Evolutionary conservation across 75 land plant species (phyloP), one percentile per base, ranked within the genome.

Genomic region (Pinus albicaulis): DNA sequence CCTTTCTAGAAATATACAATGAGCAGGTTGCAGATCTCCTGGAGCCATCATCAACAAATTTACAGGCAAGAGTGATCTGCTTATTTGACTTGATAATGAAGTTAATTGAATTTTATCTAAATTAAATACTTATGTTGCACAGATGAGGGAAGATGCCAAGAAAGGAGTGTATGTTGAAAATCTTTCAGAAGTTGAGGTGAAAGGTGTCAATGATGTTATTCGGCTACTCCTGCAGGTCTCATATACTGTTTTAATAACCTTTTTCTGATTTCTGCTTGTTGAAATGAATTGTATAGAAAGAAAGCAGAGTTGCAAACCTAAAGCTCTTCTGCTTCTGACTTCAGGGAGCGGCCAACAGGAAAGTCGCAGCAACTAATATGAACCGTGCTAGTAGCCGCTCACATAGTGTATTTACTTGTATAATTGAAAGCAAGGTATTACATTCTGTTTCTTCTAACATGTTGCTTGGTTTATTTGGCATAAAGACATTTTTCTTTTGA

Each of bases 361-460:
- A 92, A 80, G 99, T 96, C 13, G 98, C 99, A 62, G 84, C 98
- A 34, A 96, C 99, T 24, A 96, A 94, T 76, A 96, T 96, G 99
- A 96, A 96, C 70, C 85, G 84, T 72, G 98, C 97, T 66, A 94
- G 98, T 74, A 96, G 99, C 79, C 95, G 99, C 61, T 96, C 99
- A 48, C 99, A 96, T 68, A 94, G 99, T 86, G 98, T 96, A 19
- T 96, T 96, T 74, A 96, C 99, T 19, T 96, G 99, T 74, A 77
- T 85, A 31, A 86, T 96, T 61, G 99, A 96, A 77, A 96, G 99
- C 83, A 94, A 90, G 91, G 99, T 94, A 41, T 3, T 65, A 2
- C 11, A 10, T 48, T 48, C 52, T 44, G 10, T 44, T 44, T 44
- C 52, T 44, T 44, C 11, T 44, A 44, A 44, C 11, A 8, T 44